Evolutionary conservation across 116 monocot species (phyloP).

Genomic region (Trichopus zeylanicus): DNA sequence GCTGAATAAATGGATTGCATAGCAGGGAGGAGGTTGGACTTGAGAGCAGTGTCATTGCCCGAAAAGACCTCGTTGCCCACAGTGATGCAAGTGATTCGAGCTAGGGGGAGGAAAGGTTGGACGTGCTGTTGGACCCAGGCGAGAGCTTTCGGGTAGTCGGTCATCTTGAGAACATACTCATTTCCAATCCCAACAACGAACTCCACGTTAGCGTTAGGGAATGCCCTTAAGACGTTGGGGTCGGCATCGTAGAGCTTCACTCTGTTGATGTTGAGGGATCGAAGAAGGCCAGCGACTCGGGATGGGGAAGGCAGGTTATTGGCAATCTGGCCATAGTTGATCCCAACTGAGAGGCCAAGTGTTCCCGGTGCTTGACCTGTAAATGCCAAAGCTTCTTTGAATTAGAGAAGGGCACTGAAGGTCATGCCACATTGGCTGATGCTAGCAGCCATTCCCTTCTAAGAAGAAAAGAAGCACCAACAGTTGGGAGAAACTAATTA

Average conservation of each 20-base stretch:
- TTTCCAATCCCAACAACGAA: slow-evolving; percentile 32
- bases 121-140: slow-evolving; percentile 38
- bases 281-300: slow-evolving; percentile 31
- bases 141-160: slow-evolving; percentile 10
- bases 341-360: slow-evolving; percentile 17
- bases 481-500: too few species aligned
- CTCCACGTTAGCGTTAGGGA: slow-evolving; percentile 31
- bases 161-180: slow-evolving; percentile 27
- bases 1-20: slow-evolving; percentile 20
- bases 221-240: slow-evolving; percentile 26
- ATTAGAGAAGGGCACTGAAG: too few species aligned
- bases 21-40: slow-evolving; percentile 21
- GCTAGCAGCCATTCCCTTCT: too few species aligned
- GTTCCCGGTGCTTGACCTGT: neutral
- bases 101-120: slow-evolving; percentile 31
- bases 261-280: slow-evolving; percentile 30
- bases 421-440: too few species aligned
- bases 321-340: slow-evolving; percentile 52
- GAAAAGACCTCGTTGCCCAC: slow-evolving; percentile 43
- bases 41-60: slow-evolving; percentile 4
- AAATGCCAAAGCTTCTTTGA: too few species aligned
- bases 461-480: too few species aligned
- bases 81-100: slow-evolving; percentile 38
- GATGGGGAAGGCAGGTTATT: slow-evolving; percentile 39
- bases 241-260: slow-evolving; percentile 51